These are phyloP conservation scores for Neurospora sp. DNA, from an alignment of 495 filamentous ascomycete genomes.

Conservation along the genomic window DNA sequence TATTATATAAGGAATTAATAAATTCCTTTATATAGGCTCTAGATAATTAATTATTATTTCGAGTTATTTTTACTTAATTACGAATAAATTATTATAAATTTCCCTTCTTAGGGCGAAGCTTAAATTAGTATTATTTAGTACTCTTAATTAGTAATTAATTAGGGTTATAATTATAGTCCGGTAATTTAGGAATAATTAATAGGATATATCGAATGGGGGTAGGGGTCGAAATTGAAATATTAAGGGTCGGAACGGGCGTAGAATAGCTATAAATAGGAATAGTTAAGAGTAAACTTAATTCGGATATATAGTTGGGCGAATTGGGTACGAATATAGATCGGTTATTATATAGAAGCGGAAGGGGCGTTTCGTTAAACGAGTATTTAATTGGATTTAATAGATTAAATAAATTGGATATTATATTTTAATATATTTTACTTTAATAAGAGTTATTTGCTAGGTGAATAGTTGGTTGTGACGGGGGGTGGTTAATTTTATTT, in stretches of 20 bases:
- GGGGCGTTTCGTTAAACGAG: not conserved
- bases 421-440: not conserved
- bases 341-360: not conserved
- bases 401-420: not conserved
- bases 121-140: no score
- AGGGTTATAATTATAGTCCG: no score
- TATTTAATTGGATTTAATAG: not conserved
- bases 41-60: not conserved
- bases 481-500: no score
- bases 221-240: no score
- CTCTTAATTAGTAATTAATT: no score
- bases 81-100: no score
- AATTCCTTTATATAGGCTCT: no score
- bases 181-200: not conserved
- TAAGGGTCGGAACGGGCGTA: not conserved
- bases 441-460: not conserved
- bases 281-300: not conserved
- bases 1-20: no score
- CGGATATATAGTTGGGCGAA: not conserved
- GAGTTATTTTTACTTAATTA: no score
- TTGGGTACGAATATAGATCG: not conserved
- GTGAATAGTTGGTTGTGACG: no score
- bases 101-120: no score
- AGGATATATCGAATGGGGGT: not conserved
- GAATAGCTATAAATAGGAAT: not conserved